Evolutionary conservation across 805 yeast species (phyloP).

Genomic region (Yarrowia divulgata): DNA sequence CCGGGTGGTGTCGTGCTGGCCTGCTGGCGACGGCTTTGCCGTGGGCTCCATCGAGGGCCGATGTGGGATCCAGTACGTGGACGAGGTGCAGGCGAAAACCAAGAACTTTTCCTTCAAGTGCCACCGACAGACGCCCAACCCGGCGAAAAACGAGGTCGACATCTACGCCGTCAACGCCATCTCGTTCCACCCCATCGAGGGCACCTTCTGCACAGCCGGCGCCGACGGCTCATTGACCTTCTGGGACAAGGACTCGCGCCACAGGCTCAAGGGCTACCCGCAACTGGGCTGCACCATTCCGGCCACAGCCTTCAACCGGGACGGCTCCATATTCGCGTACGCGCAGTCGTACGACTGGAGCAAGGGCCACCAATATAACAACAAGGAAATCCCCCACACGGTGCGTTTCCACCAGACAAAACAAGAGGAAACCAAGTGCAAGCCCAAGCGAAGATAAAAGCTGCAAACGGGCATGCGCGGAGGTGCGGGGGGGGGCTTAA

Average conservation of each 20-base stretch:
- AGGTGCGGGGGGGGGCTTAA: too few relatives aligned
- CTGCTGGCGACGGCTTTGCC: constrained; percentile 92
- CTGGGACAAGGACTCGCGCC: constrained; percentile 95
- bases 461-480: too few relatives aligned
- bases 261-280: constrained; percentile 79
- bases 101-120: constrained; percentile 93
- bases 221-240: constrained; percentile 91
- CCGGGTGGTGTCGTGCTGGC: constrained; percentile 79
- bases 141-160: constrained; percentile 63
- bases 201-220: constrained; percentile 93
- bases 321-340: constrained; percentile 86
- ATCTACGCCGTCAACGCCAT: constrained; percentile 84
- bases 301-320: constrained; percentile 79
- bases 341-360: constrained; percentile 96
- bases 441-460: constrained; percentile 42
- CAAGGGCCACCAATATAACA: constrained; percentile 75
- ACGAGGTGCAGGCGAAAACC: constrained; percentile 60
- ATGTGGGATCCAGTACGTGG: constrained; percentile 91
- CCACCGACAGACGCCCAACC: constrained; percentile 75
- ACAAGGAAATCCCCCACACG: constrained; percentile 73
- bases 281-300: constrained; percentile 68
- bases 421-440: constrained; percentile 78
- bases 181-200: constrained; percentile 85
- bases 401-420: constrained; percentile 83
- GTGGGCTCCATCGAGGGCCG: constrained; percentile 94